Evolutionary conservation across 805 yeast genomes (phyloP), one percentile per base, ranked within the genome.

Genomic region (Maudiozyma barnettii): DNA sequence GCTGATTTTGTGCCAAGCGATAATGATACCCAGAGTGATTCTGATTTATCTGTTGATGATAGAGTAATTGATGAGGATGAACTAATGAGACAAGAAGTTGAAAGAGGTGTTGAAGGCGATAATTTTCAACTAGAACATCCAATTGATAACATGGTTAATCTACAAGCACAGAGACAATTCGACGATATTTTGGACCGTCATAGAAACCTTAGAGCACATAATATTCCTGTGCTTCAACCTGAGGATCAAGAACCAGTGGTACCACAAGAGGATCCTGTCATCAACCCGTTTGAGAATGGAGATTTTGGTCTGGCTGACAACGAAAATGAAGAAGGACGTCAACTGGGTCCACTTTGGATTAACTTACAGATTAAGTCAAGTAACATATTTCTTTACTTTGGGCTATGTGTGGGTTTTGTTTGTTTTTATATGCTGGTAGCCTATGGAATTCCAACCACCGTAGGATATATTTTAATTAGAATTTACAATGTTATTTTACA

Each of bases 371-470:
- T 61, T 22, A 58, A 53, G 29, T 47, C 59, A 33, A 39, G 44
- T 5, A 56, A 54, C 31, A 46, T 63, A 2, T 45, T 60, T 9
- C 50, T 56, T 8, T 63, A 63, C 45, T 59, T 52, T 35, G 31
- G 49, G 39, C 62, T 63, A 16, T 66, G 64, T 16, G 57, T 65
- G 26, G 53, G 56, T 1, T 46, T 63, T 21, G 49, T 65, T 2
- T 58, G 70, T 1, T 55, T 65, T 2, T 73, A 72, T 48, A 55
- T 76, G 36, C 62, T 72, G 29, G 40, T 68, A 13, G 64, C 75
- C 0, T 78, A 76, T 53, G 62, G 73, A 16, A 50, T 76, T 2
- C 82, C 84, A 10, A 72, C 76, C 6, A 54, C 71, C 39, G 41
- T 74, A 3, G 83, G 82, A 9, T 56, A 53, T 48, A 39, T 52